A percentile compares a stretch with the other conserved stretches of the same genome.
phyloP scores from a whole-genome alignment of 2,329 filamentous ascomycete species.

The Elsinoe australis region DNA sequence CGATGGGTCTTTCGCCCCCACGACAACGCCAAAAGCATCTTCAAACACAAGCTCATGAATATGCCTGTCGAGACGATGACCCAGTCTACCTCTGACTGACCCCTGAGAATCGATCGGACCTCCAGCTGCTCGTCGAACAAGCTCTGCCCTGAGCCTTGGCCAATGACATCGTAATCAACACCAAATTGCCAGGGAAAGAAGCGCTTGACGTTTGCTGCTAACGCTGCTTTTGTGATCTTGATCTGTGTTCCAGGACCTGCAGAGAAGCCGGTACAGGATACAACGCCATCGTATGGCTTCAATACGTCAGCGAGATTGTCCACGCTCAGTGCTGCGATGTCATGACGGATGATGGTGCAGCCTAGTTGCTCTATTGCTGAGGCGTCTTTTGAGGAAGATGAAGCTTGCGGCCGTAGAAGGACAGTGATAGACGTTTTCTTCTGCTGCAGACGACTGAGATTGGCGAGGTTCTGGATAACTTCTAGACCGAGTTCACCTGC shows the following conservation, averaged over 20 bases:
- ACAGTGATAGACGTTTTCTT: slow-evolving; percentile 41
- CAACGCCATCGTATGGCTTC: slow-evolving; percentile 45
- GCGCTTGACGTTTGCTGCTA: slow-evolving; percentile 43
- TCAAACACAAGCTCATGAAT: slow-evolving; percentile 63
- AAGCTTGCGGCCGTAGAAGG: slow-evolving; percentile 47
- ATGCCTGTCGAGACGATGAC: slow-evolving; percentile 60
- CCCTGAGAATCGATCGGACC: slow-evolving; percentile 48
- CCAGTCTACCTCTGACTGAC: slow-evolving; percentile 45
- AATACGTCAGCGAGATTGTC: slow-evolving; percentile 31
- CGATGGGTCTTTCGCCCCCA: slow-evolving; percentile 30
- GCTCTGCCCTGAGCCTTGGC: slow-evolving; percentile 51
- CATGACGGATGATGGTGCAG: slow-evolving; percentile 39
- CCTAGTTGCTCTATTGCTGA: slow-evolving; percentile 32
- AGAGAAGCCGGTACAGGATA: slow-evolving; percentile 56
- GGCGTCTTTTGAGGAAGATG: slow-evolving; percentile 33
- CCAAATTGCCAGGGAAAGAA: slow-evolving; percentile 70
- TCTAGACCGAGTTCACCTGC: slow-evolving; percentile 58
- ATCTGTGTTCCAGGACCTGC: slow-evolving; percentile 48
- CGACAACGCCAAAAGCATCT: slow-evolving; percentile 54
- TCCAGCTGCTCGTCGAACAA: slow-evolving; percentile 61
- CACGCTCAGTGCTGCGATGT: slow-evolving; percentile 34
- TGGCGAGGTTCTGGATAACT: slow-evolving; percentile 46
- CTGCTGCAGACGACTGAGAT: slow-evolving; percentile 37
- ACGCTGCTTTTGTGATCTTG: slow-evolving; percentile 50
- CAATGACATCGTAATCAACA: slow-evolving; percentile 61